Conservation (phyloP, 345 rosid species). For the Boechera stricta region DNA sequence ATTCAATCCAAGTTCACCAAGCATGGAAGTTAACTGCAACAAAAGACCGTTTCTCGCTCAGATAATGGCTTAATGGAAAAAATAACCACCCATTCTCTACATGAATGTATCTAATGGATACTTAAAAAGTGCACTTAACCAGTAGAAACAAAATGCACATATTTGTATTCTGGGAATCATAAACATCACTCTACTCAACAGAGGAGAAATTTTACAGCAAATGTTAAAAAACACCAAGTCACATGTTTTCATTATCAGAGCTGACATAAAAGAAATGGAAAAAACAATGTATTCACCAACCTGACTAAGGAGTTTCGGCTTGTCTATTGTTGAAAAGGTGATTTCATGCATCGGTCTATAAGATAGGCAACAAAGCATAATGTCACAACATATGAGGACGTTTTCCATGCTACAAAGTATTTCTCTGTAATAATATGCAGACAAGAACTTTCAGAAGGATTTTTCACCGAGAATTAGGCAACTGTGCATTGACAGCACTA, state of each 20-base stretch:
- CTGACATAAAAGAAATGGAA: neutral
- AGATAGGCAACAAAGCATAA: slow-evolving; percentile 42
- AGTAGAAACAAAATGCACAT: neutral
- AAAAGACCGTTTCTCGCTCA: neutral
- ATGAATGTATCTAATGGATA: slow-evolving; percentile 15
- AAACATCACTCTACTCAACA: neutral
- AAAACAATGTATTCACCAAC: slow-evolving; percentile 49
- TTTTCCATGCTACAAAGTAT: slow-evolving; percentile 22
- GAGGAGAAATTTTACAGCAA: neutral
- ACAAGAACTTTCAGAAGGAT: slow-evolving; percentile 7
- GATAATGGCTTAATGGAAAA: neutral
- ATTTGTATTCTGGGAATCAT: neutral
- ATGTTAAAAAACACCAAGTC: slow-evolving; percentile 12
- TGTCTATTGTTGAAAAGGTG: slow-evolving; percentile 94
- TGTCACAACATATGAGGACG: slow-evolving; percentile 12
- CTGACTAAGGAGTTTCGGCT: slow-evolving; percentile 94
- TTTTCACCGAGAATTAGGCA: slow-evolving; percentile 44
- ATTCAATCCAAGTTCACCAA: slow-evolving; percentile 90
- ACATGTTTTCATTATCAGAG: neutral
- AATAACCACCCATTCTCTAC: neutral
- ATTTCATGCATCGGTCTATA: slow-evolving; percentile 96
- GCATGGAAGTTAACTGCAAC: slow-evolving; percentile 78
- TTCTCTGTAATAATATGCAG: neutral
- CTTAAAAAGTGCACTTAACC: neutral
- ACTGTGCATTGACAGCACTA: slow-evolving; percentile 56